Percentiles rank a stretch among this genome's conserved stretches.
Evolutionary conservation across 768 basidiomycete species (phyloP).

Genomic region (Amanita muscaria): DNA sequence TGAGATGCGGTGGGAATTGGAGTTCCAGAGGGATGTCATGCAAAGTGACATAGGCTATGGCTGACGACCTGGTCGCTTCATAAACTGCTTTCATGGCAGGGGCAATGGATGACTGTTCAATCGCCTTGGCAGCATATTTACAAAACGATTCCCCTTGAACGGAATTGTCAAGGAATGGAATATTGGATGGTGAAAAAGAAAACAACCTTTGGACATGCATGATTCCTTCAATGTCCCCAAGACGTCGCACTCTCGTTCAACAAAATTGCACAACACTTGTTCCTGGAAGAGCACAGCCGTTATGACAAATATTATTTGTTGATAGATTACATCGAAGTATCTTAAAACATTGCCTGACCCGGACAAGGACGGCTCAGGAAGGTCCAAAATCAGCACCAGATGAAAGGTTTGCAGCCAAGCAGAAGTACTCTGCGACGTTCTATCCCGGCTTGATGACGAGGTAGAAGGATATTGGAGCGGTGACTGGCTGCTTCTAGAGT

Average conservation of each 20-base stretch:
- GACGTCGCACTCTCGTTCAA: conserved; percentile 70
- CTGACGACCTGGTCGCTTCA: conserved; percentile 65
- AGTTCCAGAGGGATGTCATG: conserved; percentile 76
- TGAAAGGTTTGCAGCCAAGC: conserved; percentile 74
- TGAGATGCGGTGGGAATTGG: conserved; percentile 77
- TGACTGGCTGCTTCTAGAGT: conserved; percentile 33
- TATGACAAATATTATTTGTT: conserved; percentile 81
- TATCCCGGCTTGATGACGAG: conserved; percentile 18
- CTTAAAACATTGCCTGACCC: conserved; percentile 67
- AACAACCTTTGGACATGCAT: conserved; percentile 53
- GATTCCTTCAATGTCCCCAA: conserved; percentile 66
- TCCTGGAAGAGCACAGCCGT: conserved; percentile 91
- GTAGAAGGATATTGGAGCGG: conserved; percentile 22
- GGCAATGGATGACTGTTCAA: conserved; percentile 63
- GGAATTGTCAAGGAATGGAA: conserved; percentile 8
- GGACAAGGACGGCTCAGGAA: conserved; percentile 84
- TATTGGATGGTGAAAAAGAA: neutral
- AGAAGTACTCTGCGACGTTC: conserved; percentile 20
- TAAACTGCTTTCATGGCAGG: conserved; percentile 74
- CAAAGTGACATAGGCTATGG: conserved; percentile 72
- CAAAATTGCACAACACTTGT: conserved; percentile 80
- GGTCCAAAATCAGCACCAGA: conserved; percentile 78
- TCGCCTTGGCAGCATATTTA: conserved; percentile 46
- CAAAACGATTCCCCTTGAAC: conserved; percentile 50
- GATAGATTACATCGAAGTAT: conserved; percentile 82